These are phyloP conservation scores for Solanum megistacrolobum DNA, from an alignment of 257 asterid species.

Conservation along the genomic window DNA sequence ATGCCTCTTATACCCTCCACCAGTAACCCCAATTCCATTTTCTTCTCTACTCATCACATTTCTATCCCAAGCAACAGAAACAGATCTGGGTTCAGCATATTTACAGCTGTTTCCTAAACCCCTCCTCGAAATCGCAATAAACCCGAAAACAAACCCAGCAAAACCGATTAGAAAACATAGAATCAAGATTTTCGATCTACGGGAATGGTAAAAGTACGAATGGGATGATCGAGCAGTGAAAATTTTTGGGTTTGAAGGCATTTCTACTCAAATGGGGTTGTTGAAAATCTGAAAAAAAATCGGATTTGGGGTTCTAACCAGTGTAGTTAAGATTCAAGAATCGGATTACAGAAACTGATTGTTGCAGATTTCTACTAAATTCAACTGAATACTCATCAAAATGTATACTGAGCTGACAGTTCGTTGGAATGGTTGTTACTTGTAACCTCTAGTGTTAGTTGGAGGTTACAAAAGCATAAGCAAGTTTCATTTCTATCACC, in stretches of 20 bases:
- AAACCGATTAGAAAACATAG: slow-evolving; percentile 37
- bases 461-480: not conserved
- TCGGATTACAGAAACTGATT: not conserved
- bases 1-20: slow-evolving; percentile 48
- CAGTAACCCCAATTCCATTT: slow-evolving; percentile 14
- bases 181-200: slow-evolving; percentile 42
- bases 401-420: not conserved
- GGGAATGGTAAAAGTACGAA: slow-evolving; percentile 3
- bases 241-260: slow-evolving; percentile 77
- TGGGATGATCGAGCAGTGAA: slow-evolving; percentile 49
- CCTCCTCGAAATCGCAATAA: slow-evolving; percentile 29
- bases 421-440: not conserved
- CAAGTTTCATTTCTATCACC: not conserved
- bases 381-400: not conserved
- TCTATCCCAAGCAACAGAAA: not conserved
- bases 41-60: slow-evolving; percentile 19
- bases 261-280: not conserved
- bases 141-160: slow-evolving; percentile 43
- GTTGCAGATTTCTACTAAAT: not conserved
- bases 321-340: not conserved
- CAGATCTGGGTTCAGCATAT: not conserved
- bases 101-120: slow-evolving; percentile 16
- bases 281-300: not conserved
- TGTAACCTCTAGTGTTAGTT: not conserved
- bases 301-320: too few relatives aligned